Percentiles rank a stretch among this genome's conserved stretches.
Evolutionary conservation across 208 protist genomes (phyloP).

Genomic region (Acanthamoeba castellanii): DNA sequence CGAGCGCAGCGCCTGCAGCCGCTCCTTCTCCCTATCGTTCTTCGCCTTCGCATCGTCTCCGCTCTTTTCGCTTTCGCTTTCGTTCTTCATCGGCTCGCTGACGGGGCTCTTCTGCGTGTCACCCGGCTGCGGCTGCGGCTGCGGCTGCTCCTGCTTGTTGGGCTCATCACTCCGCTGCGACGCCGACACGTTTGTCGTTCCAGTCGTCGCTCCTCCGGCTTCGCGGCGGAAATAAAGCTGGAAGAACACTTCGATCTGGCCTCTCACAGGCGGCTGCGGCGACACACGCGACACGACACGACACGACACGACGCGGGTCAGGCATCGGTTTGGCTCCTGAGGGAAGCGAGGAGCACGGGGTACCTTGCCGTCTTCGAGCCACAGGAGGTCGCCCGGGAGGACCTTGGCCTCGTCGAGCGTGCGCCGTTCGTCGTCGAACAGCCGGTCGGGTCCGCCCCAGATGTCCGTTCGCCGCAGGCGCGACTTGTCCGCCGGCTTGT

Average conservation of each 20-base stretch:
- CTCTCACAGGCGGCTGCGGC: constrained; percentile 8
- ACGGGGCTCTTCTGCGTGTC: too few species aligned
- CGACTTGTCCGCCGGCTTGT: constrained; percentile 18
- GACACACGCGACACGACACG: neutral
- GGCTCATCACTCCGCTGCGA: too few species aligned
- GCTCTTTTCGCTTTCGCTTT: neutral
- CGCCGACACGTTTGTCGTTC: neutral
- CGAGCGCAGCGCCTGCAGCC: neutral
- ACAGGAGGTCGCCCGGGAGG: constrained; percentile 25
- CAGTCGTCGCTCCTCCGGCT: neutral
- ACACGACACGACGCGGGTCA: neutral
- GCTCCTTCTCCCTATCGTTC: neutral
- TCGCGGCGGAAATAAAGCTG: constrained; percentile 44
- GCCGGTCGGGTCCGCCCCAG: neutral
- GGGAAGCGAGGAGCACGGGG: neutral
- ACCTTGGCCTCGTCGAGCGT: constrained; percentile 42
- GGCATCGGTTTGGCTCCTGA: neutral
- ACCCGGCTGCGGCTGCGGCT: too few species aligned
- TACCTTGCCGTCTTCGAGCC: constrained; percentile 71
- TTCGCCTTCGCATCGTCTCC: neutral
- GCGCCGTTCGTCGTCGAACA: constrained; percentile 14
- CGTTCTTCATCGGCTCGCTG: neutral
- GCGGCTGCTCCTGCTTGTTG: too few species aligned
- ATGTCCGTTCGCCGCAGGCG: constrained; percentile 52
- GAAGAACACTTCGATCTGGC: constrained; percentile 45